phyloP scores from a whole-genome alignment of 192 early-diverging fungal species.

The Phlyctochytrium bullatum region DNA sequence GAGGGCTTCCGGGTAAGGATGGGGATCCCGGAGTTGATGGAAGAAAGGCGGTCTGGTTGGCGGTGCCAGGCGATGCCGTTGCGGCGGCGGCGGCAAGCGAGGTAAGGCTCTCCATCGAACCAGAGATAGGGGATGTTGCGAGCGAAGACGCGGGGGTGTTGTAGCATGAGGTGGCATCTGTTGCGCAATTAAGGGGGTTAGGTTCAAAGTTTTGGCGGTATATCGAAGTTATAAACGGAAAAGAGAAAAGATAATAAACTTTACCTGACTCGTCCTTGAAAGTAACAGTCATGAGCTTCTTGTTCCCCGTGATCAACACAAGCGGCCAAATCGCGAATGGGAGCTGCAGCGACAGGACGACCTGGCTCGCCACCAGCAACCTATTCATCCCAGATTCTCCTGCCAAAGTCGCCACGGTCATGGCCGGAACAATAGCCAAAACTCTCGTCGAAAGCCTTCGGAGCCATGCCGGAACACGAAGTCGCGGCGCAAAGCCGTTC shows the following conservation, averaged over 20 bases:
- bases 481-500: not conserved
- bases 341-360: conserved; percentile 73
- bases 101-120: no score
- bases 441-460: conserved; percentile 66
- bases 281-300: conserved; percentile 13
- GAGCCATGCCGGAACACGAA: conserved; percentile 55
- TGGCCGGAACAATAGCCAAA: conserved; percentile 71
- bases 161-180: no score
- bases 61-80: no score
- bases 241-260: not conserved
- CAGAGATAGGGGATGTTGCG: no score
- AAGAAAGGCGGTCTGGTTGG: no score
- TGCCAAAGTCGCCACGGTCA: conserved; percentile 59
- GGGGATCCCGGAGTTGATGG: no score
- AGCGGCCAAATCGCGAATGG: conserved; percentile 82
- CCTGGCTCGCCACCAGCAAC: conserved; percentile 69
- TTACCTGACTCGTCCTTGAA: conserved; percentile 12
- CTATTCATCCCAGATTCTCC: conserved; percentile 63
- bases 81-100: no score
- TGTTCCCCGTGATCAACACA: conserved; percentile 58
- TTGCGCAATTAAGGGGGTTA: no score
- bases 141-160: no score
- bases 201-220: no score
- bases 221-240: no score
- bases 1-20: no score